Percentiles rank a stretch among this genome's conserved stretches.
These are phyloP conservation scores for Neoboletus subvelutipes DNA, from an alignment of 768 basidiomycete genomes.

Conservation along the genomic window DNA sequence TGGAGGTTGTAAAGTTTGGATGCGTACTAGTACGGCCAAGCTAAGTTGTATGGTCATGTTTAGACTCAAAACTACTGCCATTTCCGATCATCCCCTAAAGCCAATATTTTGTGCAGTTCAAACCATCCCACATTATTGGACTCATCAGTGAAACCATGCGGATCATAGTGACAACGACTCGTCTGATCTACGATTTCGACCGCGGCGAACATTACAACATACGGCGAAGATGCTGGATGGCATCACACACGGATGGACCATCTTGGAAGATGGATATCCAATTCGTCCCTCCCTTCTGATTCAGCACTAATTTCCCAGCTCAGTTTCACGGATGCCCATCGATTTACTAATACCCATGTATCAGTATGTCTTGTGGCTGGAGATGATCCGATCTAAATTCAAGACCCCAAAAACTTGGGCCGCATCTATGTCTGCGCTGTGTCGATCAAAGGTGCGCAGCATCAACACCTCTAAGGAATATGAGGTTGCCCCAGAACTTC, in stretches of 20 bases:
- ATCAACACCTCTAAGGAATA: background rate
- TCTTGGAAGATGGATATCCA: background rate
- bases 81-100: too few species aligned
- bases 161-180: background rate
- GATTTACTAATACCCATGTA: background rate
- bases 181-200: background rate
- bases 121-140: too few species aligned
- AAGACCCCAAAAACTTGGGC: background rate
- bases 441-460: background rate
- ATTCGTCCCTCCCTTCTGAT: background rate
- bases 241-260: background rate
- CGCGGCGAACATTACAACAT: background rate
- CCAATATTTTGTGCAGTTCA: too few species aligned
- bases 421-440: background rate
- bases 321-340: conserved; percentile 1
- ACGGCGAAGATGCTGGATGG: background rate
- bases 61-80: background rate
- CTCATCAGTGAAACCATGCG: background rate
- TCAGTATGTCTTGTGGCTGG: background rate
- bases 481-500: background rate
- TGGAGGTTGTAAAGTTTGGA: background rate
- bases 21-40: too few species aligned
- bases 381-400: background rate
- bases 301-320: background rate
- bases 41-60: conserved; percentile 15